Conservation (phyloP, 2,329 filamentous ascomycete genomes). For the Gnomoniopsis smithogilvyi region DNA sequence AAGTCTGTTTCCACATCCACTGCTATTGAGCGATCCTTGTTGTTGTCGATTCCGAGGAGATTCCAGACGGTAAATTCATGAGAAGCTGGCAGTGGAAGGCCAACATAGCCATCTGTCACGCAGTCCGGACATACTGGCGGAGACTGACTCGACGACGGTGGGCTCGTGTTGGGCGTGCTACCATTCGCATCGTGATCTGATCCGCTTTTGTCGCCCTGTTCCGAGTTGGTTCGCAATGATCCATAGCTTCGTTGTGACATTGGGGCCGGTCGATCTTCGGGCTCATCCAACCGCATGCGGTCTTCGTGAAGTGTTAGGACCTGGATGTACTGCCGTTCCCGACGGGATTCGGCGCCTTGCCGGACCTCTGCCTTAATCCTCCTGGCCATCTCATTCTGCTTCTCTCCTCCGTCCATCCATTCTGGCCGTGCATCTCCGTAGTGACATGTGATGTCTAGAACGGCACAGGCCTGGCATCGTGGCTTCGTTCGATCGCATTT, state of each 20-base stretch:
- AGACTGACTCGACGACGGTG: conserved; percentile 8
- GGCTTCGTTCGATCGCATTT: conserved; percentile 30
- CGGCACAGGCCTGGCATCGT: conserved; percentile 30
- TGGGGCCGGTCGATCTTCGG: conserved; percentile 11
- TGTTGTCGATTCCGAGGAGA: conserved; percentile 15
- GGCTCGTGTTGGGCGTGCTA: conserved; percentile 12
- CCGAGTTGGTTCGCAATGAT: background rate
- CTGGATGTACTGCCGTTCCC: conserved; percentile 15
- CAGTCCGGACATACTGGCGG: conserved; percentile 15
- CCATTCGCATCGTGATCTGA: background rate
- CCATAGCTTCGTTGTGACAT: background rate
- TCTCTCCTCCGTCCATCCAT: conserved; percentile 29
- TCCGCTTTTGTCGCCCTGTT: conserved; percentile 9
- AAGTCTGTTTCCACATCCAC: conserved; percentile 29
- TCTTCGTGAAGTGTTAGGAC: conserved; percentile 16
- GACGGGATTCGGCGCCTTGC: conserved; percentile 11
- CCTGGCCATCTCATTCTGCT: conserved; percentile 31
- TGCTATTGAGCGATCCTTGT: conserved; percentile 4
- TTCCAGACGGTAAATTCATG: conserved; percentile 16
- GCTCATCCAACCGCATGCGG: conserved; percentile 10
- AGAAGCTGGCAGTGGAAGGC: background rate
- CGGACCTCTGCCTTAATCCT: conserved; percentile 34
- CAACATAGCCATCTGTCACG: conserved; percentile 3
- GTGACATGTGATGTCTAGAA: conserved; percentile 34
- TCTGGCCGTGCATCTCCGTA: conserved; percentile 29